Base-by-base conservation (phyloP, 2,329 filamentous ascomycete genomes). In the Akanthomyces lecanii region DNA sequence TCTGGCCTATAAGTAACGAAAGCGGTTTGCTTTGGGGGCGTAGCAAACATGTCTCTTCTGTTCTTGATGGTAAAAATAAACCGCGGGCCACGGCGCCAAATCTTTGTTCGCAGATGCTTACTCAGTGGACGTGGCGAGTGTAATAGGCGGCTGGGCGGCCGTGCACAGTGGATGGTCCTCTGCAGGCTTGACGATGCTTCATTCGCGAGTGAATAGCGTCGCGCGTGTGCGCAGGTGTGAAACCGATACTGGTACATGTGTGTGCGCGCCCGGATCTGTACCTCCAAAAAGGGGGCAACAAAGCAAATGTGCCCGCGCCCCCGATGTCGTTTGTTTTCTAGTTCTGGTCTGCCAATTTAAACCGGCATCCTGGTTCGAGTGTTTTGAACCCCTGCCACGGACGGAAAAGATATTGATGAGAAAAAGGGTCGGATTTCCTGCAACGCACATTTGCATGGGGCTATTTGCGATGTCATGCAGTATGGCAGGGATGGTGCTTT, bases 341-440 rank as follows among this genome's bases (percentile, higher is more conserved):
- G 30, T 58, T 42, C 7, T 21, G n/a, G 38, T 23, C 36, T 14
- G 33, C 28, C 42, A 60, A 51, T 52, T 60, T 42, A 38, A 42
- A 38, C 30, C 18, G 40, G 16, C 21, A 59, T n/a, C 47, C 23
- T 21, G 23, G 23, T 23, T 36, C 25, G 3, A 44, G 48, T 51
- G 38, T 44, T 51, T 60, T 44, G 38, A 51, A 52, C 38, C 47
- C 57, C 57, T 60, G 57, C 38, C 38, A 7, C 33, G 10, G n/a
- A 28, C 23, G 23, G 47, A 33, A 23, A 59, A 25, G 40, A 52
- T 11, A 12, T 18, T 47, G 48, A 25, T 33, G 36, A 33, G 28
- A 33, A 28, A 48, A 38, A 38, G 21, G 7, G 21, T 58, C 33
- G 8, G 33, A 36, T 36, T 30, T 42, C 11, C 38, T 56, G 53